A percentile compares a stretch with the other conserved stretches of the same genome.
Evolutionary conservation across 2,329 filamentous ascomycete genomes (phyloP).

Genomic region (Colletotrichum sp.): DNA sequence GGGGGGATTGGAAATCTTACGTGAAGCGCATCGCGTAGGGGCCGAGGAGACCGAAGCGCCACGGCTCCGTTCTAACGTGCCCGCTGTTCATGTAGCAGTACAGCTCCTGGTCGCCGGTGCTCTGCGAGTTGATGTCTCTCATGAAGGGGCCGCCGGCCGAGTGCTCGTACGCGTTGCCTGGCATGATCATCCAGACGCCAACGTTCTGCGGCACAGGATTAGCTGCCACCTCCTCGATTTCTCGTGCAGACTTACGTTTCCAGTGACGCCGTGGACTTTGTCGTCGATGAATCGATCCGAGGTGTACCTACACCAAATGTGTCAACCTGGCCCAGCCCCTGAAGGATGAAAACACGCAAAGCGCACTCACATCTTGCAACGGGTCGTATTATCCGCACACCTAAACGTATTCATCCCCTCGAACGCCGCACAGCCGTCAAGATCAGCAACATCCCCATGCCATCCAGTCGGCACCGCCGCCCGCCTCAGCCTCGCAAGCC

Average conservation of each 20-base stretch:
- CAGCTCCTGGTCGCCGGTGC: constrained; percentile 54
- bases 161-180: constrained; percentile 53
- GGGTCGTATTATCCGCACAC: constrained; percentile 19
- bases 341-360: background rate
- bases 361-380: constrained; percentile 8
- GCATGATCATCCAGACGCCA: constrained; percentile 55
- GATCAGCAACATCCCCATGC: constrained; percentile 24
- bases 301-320: constrained; percentile 42
- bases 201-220: constrained; percentile 21
- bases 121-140: constrained; percentile 61
- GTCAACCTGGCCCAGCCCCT: background rate
- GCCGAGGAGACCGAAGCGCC: constrained; percentile 61
- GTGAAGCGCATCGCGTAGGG: constrained; percentile 63
- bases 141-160: constrained; percentile 63
- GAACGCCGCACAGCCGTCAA: constrained; percentile 25
- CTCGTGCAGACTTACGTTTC: constrained; percentile 17
- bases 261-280: constrained; percentile 50
- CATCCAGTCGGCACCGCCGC: constrained; percentile 23
- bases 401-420: constrained; percentile 21
- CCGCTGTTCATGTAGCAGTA: constrained; percentile 67
- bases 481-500: constrained; percentile 22
- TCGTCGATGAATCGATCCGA: constrained; percentile 66
- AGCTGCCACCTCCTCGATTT: constrained; percentile 21
- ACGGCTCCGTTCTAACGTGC: constrained; percentile 59
- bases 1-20: constrained; percentile 13